Evolutionary conservation across 2,329 filamentous ascomycete genomes (phyloP).

Genomic region (Acrocalymma vagum): DNA sequence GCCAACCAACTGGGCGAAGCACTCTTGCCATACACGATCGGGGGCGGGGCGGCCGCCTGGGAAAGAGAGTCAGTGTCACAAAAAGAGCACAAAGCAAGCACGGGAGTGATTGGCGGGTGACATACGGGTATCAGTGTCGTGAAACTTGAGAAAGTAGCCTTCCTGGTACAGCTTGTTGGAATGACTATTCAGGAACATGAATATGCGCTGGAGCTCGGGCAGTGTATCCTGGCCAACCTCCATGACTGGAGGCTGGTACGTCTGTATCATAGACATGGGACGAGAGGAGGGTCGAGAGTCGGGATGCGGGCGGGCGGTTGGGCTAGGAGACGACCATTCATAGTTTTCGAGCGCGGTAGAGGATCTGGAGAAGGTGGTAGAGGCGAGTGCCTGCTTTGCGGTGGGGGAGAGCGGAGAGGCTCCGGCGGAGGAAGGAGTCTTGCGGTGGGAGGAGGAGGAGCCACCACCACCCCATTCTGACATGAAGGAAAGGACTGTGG

Average conservation of each 20-base stretch:
- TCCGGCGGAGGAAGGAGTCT: conserved; percentile 25
- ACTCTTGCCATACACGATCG: conserved; percentile 93
- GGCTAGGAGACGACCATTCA: conserved; percentile 34
- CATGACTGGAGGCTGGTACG: conserved; percentile 86
- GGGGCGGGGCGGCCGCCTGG: conserved; percentile 85
- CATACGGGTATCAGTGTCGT: conserved; percentile 92
- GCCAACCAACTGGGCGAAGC: conserved; percentile 94
- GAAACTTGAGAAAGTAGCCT: conserved; percentile 95
- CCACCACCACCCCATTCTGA: conserved; percentile 75
- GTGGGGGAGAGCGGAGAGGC: conserved; percentile 40
- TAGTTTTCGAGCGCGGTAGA: conserved; percentile 40
- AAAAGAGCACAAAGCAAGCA: no score
- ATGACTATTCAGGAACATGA: conserved; percentile 92
- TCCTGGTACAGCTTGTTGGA: conserved; percentile 97
- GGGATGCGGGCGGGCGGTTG: conserved; percentile 51
- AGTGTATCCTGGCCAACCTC: conserved; percentile 85
- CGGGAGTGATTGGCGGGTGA: conserved; percentile 36
- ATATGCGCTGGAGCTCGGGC: conserved; percentile 93
- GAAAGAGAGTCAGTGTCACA: conserved; percentile 30
- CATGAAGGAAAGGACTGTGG: conserved; percentile 85
- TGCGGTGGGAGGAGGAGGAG: conserved; percentile 42
- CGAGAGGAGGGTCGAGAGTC: conserved; percentile 67
- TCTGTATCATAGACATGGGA: conserved; percentile 85
- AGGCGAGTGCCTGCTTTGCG: conserved; percentile 28
- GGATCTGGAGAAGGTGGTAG: conserved; percentile 32